A percentile compares a stretch with the other conserved stretches of the same genome.
These are phyloP conservation scores for Podospora appendiculata DNA, from an alignment of 495 filamentous ascomycete genomes.

Conservation along the genomic window DNA sequence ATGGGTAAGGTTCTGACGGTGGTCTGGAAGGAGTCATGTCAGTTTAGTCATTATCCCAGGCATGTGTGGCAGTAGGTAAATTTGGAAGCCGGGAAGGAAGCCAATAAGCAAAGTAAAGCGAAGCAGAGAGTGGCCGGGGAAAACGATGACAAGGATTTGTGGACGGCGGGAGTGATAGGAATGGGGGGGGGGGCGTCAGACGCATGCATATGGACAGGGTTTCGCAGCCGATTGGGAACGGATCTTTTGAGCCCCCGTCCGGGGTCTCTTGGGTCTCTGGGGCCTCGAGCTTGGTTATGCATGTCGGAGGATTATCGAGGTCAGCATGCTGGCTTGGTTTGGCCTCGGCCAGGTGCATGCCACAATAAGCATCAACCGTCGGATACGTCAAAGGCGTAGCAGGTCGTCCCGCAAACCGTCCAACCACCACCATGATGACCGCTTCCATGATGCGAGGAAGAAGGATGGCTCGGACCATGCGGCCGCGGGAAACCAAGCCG, in stretches of 20 bases:
- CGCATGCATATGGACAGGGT: background rate
- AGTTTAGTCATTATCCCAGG: constrained; percentile 12
- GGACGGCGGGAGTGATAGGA: background rate
- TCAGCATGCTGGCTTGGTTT: background rate
- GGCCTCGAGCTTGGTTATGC: background rate
- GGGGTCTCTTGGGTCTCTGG: background rate
- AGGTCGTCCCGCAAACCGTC: too few relatives aligned
- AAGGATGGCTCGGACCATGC: constrained; percentile 1
- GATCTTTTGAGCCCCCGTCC: background rate
- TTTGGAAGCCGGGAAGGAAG: constrained; percentile 1
- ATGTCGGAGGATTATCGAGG: constrained; percentile 2
- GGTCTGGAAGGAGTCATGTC: constrained; percentile 33
- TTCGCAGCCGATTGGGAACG: background rate
- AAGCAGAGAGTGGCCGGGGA: background rate
- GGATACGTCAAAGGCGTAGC: background rate
- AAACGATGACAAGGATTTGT: background rate
- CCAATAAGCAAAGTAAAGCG: background rate
- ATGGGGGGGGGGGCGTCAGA: background rate
- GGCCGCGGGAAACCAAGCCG: constrained; percentile 9
- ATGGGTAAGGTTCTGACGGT: constrained; percentile 61
- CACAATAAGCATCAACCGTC: background rate
- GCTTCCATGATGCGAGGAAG: too few relatives aligned
- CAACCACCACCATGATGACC: too few relatives aligned
- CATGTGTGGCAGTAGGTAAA: background rate
- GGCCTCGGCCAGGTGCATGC: background rate